phyloP scores from a whole-genome alignment of 805 yeast species.

The Metschnikowia gelsemii region DNA sequence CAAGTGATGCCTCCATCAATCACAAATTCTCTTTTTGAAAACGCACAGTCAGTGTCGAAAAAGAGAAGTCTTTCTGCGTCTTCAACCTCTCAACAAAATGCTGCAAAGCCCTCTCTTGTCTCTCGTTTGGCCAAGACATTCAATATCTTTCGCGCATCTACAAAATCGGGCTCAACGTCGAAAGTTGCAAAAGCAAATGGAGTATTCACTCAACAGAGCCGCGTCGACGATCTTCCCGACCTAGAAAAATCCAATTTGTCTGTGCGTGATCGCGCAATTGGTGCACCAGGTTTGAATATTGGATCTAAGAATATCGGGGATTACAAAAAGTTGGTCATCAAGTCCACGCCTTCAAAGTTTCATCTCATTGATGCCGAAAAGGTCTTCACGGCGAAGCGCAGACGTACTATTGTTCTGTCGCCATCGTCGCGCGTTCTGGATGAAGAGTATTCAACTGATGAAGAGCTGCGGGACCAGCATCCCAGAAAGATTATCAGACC shows the following conservation, averaged over 20 bases:
- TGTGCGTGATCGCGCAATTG: not conserved
- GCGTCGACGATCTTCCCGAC: slow-evolving; percentile 15
- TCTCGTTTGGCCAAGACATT: slow-evolving; percentile 37
- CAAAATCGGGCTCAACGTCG: slow-evolving; percentile 9
- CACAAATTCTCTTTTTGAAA: slow-evolving; percentile 28
- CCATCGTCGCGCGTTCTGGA: not conserved
- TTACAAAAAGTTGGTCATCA: slow-evolving; percentile 37
- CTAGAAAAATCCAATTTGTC: not conserved
- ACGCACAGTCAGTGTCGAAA: slow-evolving; percentile 12
- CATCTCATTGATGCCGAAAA: slow-evolving; percentile 44
- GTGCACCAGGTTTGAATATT: not conserved
- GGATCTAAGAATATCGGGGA: slow-evolving; percentile 20
- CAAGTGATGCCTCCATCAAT: slow-evolving; percentile 35
- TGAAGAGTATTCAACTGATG: slow-evolving; percentile 25
- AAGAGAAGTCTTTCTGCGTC: slow-evolving; percentile 22
- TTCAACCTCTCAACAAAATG: slow-evolving; percentile 8
- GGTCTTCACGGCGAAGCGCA: slow-evolving; percentile 36
- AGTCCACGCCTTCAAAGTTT: slow-evolving; percentile 40
- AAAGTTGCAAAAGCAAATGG: slow-evolving; percentile 27
- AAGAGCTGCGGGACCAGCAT: slow-evolving; percentile 10
- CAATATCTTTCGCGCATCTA: slow-evolving; percentile 28
- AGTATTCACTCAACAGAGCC: slow-evolving; percentile 31
- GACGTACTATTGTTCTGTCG: slow-evolving; percentile 24
- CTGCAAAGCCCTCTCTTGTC: slow-evolving; percentile 29
- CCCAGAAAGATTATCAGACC: slow-evolving; percentile 1